Percentiles rank a stretch among this genome's conserved stretches.
These are phyloP conservation scores for Salix suchowensis DNA, from an alignment of 345 rosid species.

Conservation along the genomic window DNA sequence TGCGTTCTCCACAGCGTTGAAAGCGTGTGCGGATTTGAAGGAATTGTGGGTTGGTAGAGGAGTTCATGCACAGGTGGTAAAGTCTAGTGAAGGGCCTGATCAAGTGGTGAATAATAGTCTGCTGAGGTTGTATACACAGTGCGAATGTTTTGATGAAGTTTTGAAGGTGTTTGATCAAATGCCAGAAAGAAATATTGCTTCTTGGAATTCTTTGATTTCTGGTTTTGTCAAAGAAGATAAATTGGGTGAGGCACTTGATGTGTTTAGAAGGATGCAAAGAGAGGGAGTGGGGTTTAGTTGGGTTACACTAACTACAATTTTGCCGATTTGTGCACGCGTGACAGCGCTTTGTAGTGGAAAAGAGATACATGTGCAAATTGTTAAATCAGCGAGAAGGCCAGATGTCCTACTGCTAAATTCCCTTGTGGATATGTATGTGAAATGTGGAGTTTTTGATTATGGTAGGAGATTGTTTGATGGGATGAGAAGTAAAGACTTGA, in stretches of 20 bases:
- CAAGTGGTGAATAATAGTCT: slow-evolving; percentile 43
- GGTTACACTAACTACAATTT: slow-evolving; percentile 36
- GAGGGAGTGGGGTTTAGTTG: slow-evolving; percentile 38
- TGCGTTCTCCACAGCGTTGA: slow-evolving; percentile 37
- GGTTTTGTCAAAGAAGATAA: slow-evolving; percentile 7
- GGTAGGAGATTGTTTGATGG: slow-evolving; percentile 9
- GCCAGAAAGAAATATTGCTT: slow-evolving; percentile 19
- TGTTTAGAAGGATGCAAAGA: slow-evolving; percentile 40
- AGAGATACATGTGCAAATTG: slow-evolving; percentile 39
- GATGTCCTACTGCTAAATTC: slow-evolving; percentile 33
- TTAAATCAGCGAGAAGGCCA: slow-evolving; percentile 29
- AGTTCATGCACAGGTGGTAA: slow-evolving; percentile 42
- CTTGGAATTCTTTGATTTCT: slow-evolving; percentile 19
- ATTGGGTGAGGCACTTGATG: slow-evolving; percentile 22
- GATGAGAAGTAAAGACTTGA: slow-evolving; percentile 16
- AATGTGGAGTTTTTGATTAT: slow-evolving; percentile 9
- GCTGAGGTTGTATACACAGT: slow-evolving; percentile 23
- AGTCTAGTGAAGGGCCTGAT: slow-evolving; percentile 34
- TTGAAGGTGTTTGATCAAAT: slow-evolving; percentile 20
- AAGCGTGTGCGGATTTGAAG: slow-evolving; percentile 32
- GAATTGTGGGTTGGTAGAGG: slow-evolving; percentile 32
- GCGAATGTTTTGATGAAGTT: slow-evolving; percentile 25
- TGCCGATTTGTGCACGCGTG: slow-evolving; percentile 36
- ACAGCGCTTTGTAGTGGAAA: slow-evolving; percentile 33
- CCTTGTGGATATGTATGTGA: slow-evolving; percentile 19